Evolutionary conservation across 2,329 filamentous ascomycete genomes (phyloP), one percentile per base, ranked within the genome.

Genomic region (Botrytis tulipae): DNA sequence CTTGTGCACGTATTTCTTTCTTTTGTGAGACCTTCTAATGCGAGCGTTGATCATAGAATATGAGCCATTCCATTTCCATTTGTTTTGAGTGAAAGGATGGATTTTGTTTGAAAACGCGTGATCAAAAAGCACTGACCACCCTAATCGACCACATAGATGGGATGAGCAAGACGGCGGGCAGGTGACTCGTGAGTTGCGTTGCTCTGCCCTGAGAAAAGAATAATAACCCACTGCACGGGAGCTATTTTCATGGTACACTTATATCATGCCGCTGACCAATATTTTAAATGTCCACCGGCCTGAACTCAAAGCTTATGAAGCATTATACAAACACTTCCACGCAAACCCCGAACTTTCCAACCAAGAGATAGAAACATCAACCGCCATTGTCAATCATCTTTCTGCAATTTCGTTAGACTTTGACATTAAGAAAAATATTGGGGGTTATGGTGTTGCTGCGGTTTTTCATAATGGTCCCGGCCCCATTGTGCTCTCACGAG

Each of bases 401-500:
- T 29, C 35, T 1, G 25, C 48, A 8, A 12, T 74, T 1, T 66
- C 61, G 7, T 4, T 20, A 25, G 63, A 84, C 75, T 85, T 85
- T 75, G 79, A 85, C 12, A 82, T 90, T 29, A 82, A 84, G 68
- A 78, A 82, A 1, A 78, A 82, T 37, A 88, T 91, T 20, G 89
- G 89, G 42, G 89, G 89, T 0, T 82, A 88, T 77, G 89, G 89
- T 5, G 78, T 91, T 14, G 87, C 85, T 1, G 89, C 84, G 0
- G 81, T 90, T 0, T 81, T 90, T 2, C 78, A 78, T 54, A 91
- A 91, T 76, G 88, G 88, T 0, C 48, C 78, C 0, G 89, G 89
- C 0, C 83, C 83, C 0, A 89, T 83, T 0, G 81, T 91, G 0
- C 83, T 91, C 0, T 82, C 91, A 0, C 85, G 90, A 6, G 87